These are phyloP conservation scores for Pythium dissotocum DNA, from an alignment of 352 stramenopile genomes.

Conservation along the genomic window DNA sequence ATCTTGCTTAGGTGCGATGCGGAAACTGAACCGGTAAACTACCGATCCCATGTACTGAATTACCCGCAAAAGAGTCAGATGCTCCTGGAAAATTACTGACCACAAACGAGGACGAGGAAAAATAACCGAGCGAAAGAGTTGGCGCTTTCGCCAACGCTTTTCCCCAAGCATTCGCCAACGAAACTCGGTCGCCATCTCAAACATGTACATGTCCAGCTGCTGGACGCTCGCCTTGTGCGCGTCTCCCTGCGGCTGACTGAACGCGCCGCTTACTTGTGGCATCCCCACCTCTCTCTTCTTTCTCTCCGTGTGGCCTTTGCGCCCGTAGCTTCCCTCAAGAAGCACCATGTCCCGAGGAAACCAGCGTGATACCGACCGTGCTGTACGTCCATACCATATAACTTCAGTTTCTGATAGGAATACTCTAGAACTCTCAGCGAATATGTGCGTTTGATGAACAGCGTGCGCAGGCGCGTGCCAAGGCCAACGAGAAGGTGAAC, in stretches of 20 bases:
- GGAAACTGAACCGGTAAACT: not conserved
- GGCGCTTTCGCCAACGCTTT: not conserved
- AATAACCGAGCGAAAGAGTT: not conserved
- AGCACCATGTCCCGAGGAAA: conserved; percentile 75
- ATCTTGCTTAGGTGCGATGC: conserved; percentile 2
- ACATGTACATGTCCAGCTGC: conserved; percentile 4
- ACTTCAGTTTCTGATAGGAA: not conserved
- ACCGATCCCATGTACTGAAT: not conserved
- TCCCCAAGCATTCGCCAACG: not conserved
- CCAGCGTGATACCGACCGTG: conserved; percentile 74
- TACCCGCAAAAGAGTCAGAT: not conserved
- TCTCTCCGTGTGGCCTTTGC: not conserved
- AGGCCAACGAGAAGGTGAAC: conserved; percentile 9
- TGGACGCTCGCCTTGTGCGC: not conserved
- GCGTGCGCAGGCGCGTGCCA: conserved; percentile 69
- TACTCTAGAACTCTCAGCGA: not conserved
- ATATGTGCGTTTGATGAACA: conserved; percentile 28
- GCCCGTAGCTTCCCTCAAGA: not conserved
- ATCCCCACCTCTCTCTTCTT: not conserved
- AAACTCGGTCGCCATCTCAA: not conserved
- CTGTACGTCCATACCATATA: conserved; percentile 36
- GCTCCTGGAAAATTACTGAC: not conserved
- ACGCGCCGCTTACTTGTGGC: conserved; percentile 1
- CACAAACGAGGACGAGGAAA: not conserved
- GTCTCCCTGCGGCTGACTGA: not conserved